Evolutionary conservation across 163 green algal species (phyloP).

Genomic region (Trebouxia gelatinosa): DNA sequence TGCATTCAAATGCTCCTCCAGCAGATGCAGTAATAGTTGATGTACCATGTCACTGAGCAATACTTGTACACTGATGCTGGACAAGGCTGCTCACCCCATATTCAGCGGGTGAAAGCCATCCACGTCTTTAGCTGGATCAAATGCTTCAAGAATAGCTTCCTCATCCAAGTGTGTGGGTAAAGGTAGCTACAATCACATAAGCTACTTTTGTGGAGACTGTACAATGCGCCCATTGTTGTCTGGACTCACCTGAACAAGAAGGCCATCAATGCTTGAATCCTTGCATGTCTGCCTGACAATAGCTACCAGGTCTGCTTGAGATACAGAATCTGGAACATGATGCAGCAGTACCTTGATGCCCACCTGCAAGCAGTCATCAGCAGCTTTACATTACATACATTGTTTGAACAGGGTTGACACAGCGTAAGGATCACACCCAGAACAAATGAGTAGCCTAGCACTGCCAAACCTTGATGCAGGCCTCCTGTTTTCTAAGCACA

Average conservation of each 20-base stretch:
- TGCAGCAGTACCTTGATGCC: slow-evolving; percentile 80
- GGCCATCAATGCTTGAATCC: slow-evolving; percentile 67
- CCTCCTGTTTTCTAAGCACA: slow-evolving; percentile 89
- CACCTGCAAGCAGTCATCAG: slow-evolving; percentile 69
- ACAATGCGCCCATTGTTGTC: neutral
- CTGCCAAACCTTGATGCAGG: slow-evolving; percentile 52
- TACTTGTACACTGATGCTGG: no score
- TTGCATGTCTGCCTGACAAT: slow-evolving; percentile 56
- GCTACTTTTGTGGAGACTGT: slow-evolving; percentile 71
- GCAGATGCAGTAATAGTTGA: no score
- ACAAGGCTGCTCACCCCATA: no score
- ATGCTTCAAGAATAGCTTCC: slow-evolving; percentile 82
- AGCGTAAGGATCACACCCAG: no score
- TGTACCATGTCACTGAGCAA: no score
- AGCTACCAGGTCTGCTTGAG: slow-evolving; percentile 45
- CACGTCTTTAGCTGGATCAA: slow-evolving; percentile 93
- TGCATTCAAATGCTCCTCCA: no score
- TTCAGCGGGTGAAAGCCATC: slow-evolving; percentile 97
- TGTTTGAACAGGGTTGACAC: neutral
- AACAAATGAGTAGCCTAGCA: no score
- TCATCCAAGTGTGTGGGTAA: slow-evolving; percentile 94
- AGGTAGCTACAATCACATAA: slow-evolving; percentile 96
- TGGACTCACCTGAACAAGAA: slow-evolving; percentile 60
- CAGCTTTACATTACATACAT: neutral
- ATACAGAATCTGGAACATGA: slow-evolving; percentile 75